These are phyloP conservation scores for Oryza australiensis DNA, from an alignment of 176 grass and related monocot genomes.

Conservation along the genomic window DNA sequence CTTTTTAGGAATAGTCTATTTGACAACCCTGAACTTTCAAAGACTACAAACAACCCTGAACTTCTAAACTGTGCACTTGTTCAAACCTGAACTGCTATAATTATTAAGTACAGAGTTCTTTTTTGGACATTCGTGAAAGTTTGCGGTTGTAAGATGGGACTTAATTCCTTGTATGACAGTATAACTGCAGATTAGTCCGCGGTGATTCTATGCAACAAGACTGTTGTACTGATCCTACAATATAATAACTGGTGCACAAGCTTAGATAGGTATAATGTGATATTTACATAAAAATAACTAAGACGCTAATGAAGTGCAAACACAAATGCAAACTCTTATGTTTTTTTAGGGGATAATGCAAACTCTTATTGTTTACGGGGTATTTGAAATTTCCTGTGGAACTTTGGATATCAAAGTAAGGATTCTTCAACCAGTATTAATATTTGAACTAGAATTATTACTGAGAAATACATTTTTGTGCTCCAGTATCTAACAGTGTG, in stretches of 20 bases:
- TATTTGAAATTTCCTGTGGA: background rate
- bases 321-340: background rate
- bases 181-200: background rate
- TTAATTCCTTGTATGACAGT: background rate
- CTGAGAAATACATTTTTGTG: slow-evolving; percentile 2
- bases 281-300: slow-evolving; percentile 8
- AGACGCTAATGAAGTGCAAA: background rate
- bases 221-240: background rate
- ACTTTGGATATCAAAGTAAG: background rate
- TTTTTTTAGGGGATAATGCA: background rate
- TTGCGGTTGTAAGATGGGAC: background rate
- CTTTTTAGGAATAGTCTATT: background rate
- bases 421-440: background rate
- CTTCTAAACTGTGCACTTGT: background rate
- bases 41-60: background rate
- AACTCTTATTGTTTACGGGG: slow-evolving; percentile 6
- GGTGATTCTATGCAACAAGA: background rate
- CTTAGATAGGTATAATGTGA: background rate
- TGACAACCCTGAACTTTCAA: background rate
- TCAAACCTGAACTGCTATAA: background rate
- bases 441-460: background rate
- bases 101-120: background rate
- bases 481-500: background rate
- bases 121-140: background rate
- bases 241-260: background rate